phyloP scores from a whole-genome alignment of 1,284 basidiomycete species.

The Volvariella surrecta region DNA sequence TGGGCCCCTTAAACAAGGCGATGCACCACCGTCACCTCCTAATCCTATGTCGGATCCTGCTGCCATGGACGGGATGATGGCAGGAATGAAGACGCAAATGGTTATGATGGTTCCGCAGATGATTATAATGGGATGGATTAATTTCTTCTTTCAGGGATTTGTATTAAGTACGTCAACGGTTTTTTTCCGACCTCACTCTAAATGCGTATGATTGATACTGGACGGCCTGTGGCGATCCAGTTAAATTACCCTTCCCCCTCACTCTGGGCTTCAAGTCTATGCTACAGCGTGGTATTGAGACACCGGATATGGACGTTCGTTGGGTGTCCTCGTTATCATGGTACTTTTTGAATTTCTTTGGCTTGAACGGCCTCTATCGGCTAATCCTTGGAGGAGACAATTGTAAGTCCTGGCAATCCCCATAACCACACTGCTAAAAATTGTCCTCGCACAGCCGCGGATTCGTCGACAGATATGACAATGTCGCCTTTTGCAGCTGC shows the following conservation, averaged over 20 bases:
- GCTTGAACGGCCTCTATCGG: conserved; percentile 91
- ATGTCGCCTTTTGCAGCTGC: conserved; percentile 56
- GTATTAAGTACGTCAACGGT: conserved; percentile 74
- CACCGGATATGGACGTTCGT: conserved; percentile 94
- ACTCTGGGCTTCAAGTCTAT: conserved; percentile 99
- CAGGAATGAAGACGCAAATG: conserved; percentile 98
- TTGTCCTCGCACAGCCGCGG: conserved; percentile 48
- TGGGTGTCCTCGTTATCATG: conserved; percentile 99
- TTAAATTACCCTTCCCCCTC: conserved; percentile 95
- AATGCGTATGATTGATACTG: conserved; percentile 3
- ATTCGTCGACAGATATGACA: conserved; percentile 68
- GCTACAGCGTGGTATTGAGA: conserved; percentile 94
- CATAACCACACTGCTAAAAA: conserved; percentile 8
- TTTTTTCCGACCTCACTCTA: conserved; percentile 3
- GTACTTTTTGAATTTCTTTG: conserved; percentile 99
- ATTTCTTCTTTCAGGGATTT: conserved; percentile 98
- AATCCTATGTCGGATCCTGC: conserved; percentile 82
- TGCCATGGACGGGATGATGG: conserved; percentile 98
- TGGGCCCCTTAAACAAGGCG: conserved; percentile 57
- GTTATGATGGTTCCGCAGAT: conserved; percentile 98
- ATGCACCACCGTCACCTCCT: conserved; percentile 45
- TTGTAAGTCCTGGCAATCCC: conserved; percentile 45
- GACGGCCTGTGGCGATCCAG: conserved; percentile 38
- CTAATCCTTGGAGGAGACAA: conserved; percentile 90
- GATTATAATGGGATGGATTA: conserved; percentile 99